Percentiles rank a stretch among this genome's conserved stretches.
These are phyloP conservation scores for Penicillium sp. DNA, from an alignment of 2,329 filamentous ascomycete genomes.

Conservation along the genomic window DNA sequence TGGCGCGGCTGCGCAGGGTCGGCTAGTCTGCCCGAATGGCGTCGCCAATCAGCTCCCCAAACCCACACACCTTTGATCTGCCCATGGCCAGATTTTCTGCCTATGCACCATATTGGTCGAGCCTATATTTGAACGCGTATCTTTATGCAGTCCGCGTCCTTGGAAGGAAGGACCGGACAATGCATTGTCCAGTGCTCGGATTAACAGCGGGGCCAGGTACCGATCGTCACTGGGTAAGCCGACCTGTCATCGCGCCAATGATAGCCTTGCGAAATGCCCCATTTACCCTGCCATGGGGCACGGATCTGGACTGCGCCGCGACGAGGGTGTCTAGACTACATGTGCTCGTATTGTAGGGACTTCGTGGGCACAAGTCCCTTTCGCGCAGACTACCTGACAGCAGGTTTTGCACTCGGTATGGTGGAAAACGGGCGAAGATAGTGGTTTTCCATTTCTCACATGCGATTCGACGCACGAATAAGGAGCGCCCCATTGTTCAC, in stretches of 20 bases:
- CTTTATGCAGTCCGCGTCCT: background rate
- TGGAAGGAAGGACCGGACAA: background rate
- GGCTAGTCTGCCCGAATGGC: conserved; percentile 16
- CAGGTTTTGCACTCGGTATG: background rate
- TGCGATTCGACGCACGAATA: conserved; percentile 18
- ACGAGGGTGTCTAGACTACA: background rate
- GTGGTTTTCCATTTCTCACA: conserved; percentile 3
- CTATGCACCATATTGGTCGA: background rate
- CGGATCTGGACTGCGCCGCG: background rate
- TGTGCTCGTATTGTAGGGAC: background rate
- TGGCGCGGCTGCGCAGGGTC: background rate
- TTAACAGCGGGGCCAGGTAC: background rate
- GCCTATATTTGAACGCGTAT: background rate
- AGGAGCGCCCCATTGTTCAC: conserved; percentile 14
- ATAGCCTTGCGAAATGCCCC: background rate
- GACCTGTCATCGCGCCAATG: conserved; percentile 9
- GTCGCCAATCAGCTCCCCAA: conserved; percentile 17
- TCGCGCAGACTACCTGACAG: background rate
- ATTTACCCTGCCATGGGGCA: background rate
- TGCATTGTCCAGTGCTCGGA: background rate
- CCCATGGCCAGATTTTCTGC: background rate
- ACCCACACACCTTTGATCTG: background rate
- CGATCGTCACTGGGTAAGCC: background rate
- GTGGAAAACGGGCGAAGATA: background rate
- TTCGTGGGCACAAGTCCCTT: background rate